Evolutionary conservation across 306 rosid species (phyloP), one percentile per base, ranked within the genome.

Genomic region (Begonia fuchsioides): DNA sequence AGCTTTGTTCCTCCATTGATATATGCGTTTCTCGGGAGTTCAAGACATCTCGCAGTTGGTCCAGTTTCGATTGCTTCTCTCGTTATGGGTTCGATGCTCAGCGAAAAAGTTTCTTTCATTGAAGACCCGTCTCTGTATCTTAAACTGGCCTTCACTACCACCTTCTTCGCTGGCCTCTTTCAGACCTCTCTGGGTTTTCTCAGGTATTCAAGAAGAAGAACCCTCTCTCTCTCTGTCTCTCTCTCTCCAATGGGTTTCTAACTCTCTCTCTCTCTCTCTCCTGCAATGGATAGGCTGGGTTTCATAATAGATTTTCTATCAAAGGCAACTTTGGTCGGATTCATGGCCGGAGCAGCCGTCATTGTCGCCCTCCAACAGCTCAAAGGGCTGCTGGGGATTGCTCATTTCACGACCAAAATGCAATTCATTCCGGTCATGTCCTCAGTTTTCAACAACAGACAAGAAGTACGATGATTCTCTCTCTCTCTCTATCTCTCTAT

Each of bases 321-420:
- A 44, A 92, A 82, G 78, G 88, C 99, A 58, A 92, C 99, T 6
- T 50, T 92, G 18, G 81, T 92, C 38, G 99, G 96, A 15, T 85
- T 92, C 71, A 92, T 80, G 87, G 98, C 93, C 0, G 98, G 98
- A 13, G 94, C 98, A n/a, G 95, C 99, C 6, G 81, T 92, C 18
- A 86, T 92, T 61, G 99, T 92, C 48, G 79, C 95, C 16, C 52
- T 92, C 45, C 98, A 92, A 43, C 98, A 85, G 52, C 76, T 86
- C 15, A 92, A 92, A 72, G 96, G 94, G 59, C 75, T 85, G 54
- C 93, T 92, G 40, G 99, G 99, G 57, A 82, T 86, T 15, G 61
- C 49, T 54, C 93, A 82, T 52, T 92, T 86, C 76, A 77, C 96
- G 10, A 56, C 52, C 67, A 82, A 86, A 68, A 92, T 92, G 96